Conservation (phyloP, 495 filamentous ascomycete genomes). For the Xylaria sp. region DNA sequence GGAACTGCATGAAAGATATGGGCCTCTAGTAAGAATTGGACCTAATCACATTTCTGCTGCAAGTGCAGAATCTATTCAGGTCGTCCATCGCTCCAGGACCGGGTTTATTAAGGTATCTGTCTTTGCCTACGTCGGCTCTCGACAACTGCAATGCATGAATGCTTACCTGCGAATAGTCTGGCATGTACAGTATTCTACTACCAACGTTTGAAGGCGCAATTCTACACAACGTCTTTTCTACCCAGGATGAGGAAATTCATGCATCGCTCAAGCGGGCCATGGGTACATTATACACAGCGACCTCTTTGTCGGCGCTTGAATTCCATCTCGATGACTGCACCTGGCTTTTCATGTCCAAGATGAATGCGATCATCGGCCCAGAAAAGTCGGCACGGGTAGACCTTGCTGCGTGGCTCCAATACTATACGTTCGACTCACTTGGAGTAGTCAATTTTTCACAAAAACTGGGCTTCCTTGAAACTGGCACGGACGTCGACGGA, state of each 20-base stretch:
- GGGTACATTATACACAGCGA: constrained; percentile 27
- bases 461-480: constrained; percentile 60
- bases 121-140: too few relatives aligned
- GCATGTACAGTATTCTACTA: not conserved
- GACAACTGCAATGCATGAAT: too few relatives aligned
- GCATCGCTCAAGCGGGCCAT: constrained; percentile 15
- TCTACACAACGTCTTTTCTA: constrained; percentile 6
- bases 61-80: constrained; percentile 27
- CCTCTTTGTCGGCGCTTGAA: constrained; percentile 51
- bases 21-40: constrained; percentile 39
- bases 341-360: constrained; percentile 51
- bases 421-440: constrained; percentile 66
- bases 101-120: constrained; percentile 22
- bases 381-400: constrained; percentile 39
- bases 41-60: constrained; percentile 38
- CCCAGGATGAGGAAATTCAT: constrained; percentile 6
- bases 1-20: constrained; percentile 25
- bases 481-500: constrained; percentile 56
- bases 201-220: not conserved
- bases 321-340: constrained; percentile 59
- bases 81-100: constrained; percentile 22
- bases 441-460: constrained; percentile 61
- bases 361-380: constrained; percentile 47
- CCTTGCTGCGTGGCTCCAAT: constrained; percentile 62
- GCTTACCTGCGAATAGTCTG: not conserved